phyloP scores from a whole-genome alignment of 495 filamentous ascomycete species.

The Aspergillus indologenus region DNA sequence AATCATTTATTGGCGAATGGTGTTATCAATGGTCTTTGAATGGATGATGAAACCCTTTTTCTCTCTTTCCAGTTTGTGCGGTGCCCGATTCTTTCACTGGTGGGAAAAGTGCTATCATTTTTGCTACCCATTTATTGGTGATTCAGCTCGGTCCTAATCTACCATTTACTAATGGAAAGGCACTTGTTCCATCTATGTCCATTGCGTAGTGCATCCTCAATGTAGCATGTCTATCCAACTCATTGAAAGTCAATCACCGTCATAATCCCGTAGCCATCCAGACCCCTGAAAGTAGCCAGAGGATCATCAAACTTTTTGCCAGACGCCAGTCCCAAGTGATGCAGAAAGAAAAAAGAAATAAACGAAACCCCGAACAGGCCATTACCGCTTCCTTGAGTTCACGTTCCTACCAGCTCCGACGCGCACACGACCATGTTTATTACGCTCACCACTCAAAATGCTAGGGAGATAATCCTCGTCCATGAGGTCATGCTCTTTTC shows the following conservation, averaged over 20 bases:
- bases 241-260: constrained; percentile 14
- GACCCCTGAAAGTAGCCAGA: constrained; percentile 13
- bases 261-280: constrained; percentile 21
- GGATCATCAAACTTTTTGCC: constrained; percentile 30
- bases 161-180: constrained; percentile 4
- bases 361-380: not conserved
- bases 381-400: constrained; percentile 72
- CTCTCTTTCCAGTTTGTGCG: constrained; percentile 11
- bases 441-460: constrained; percentile 77
- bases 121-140: not conserved
- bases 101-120: not conserved
- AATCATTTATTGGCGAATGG: constrained; percentile 43
- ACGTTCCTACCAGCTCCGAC: constrained; percentile 85
- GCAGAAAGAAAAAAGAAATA: constrained; percentile 24
- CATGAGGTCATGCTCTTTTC: constrained; percentile 75
- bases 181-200: constrained; percentile 9
- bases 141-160: constrained; percentile 4
- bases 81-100: constrained; percentile 9
- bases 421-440: constrained; percentile 60
- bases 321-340: constrained; percentile 36
- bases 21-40: constrained; percentile 40
- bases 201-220: constrained; percentile 17
- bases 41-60: constrained; percentile 30
- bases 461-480: constrained; percentile 88
- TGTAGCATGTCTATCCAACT: constrained; percentile 16